A percentile compares a stretch with the other conserved stretches of the same genome.
These are phyloP conservation scores for Cyberlindnera mrakii DNA, from an alignment of 805 yeast genomes.

Conservation along the genomic window DNA sequence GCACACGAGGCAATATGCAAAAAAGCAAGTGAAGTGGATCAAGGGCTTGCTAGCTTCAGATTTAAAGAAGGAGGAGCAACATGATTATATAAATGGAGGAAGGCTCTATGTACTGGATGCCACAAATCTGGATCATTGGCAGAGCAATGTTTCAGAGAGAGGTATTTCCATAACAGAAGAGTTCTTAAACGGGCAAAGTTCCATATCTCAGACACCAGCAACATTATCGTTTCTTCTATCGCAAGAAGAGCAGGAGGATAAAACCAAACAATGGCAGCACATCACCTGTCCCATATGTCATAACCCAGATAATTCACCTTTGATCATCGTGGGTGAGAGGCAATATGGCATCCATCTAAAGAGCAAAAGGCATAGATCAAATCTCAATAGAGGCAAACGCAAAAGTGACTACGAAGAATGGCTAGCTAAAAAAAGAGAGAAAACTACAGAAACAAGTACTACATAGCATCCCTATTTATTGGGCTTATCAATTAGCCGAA, in stretches of 20 bases:
- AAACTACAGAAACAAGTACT: background rate
- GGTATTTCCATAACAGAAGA: constrained; percentile 45
- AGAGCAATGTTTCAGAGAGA: constrained; percentile 42
- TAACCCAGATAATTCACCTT: constrained; percentile 45
- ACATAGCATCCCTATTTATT: background rate
- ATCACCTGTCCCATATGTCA: constrained; percentile 60
- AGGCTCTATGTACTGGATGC: constrained; percentile 70
- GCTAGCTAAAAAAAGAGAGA: constrained; percentile 16
- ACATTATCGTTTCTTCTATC: constrained; percentile 25
- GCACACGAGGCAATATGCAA: constrained; percentile 81
- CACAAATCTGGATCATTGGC: constrained; percentile 63
- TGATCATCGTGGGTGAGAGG: constrained; percentile 67
- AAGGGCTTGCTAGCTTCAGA: constrained; percentile 61
- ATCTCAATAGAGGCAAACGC: constrained; percentile 38
- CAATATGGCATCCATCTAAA: constrained; percentile 63
- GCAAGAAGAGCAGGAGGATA: constrained; percentile 13
- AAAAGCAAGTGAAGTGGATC: constrained; percentile 88
- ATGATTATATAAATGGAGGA: constrained; percentile 51
- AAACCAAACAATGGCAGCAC: constrained; percentile 55
- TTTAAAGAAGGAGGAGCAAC: constrained; percentile 39
- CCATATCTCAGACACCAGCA: constrained; percentile 31
- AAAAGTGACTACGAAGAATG: constrained; percentile 49
- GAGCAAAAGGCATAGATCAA: constrained; percentile 64
- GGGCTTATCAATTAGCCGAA: constrained; percentile 13
- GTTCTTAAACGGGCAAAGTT: constrained; percentile 26